Evolutionary conservation across 495 filamentous ascomycete species (phyloP), one percentile per base, ranked within the genome.

Genomic region (Penicilliopsis zonata): DNA sequence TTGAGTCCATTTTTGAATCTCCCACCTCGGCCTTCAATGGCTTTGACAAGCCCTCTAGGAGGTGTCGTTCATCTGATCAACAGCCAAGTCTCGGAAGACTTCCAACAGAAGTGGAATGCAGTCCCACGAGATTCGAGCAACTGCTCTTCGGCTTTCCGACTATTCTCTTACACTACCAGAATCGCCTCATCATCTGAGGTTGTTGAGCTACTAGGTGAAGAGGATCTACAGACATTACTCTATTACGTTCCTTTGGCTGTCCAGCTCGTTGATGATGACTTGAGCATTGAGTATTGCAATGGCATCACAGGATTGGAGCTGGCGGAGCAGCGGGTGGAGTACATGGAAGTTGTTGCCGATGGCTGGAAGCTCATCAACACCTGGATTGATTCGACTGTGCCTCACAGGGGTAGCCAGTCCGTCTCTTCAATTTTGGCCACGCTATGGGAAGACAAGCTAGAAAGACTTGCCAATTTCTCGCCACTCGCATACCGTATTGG

Each of bases 31-130:
- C 56, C 64, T 9, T 77, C 81, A 6, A 50, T 86, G 4, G 71
- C 82, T 6, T 67, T 92, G 5, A 81, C 79, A 4, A 83, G 75
- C 46, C 66, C 71, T 7, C 52, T 94, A 13, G 72, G 70, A 4
- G 83, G 83, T 9, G 68, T 69, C 8, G 72, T 87, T 18, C 74
- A 81, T 40, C 52, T 95, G 4, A 63, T 80, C 0, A 49, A 70
- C 24, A 30, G 37, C 24, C 18, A 61, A 13, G 17, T 49, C 30
- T 30, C 61, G 7, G 45, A 48, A 3, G 40, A 46, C 4, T 48
- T 46, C 23, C 30, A 34, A 31, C 24, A 50, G 34, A 18, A 43
- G 35, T 33, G 49, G 38, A 42, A 57, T 30, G 46, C 28, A 17
- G 39, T 69, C 13, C 43, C 62, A 15, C 57, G 76, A 24, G 86